Base-by-base conservation (phyloP, 192 early-diverging fungal genomes). In the Allomyces arbusculus region DNA sequence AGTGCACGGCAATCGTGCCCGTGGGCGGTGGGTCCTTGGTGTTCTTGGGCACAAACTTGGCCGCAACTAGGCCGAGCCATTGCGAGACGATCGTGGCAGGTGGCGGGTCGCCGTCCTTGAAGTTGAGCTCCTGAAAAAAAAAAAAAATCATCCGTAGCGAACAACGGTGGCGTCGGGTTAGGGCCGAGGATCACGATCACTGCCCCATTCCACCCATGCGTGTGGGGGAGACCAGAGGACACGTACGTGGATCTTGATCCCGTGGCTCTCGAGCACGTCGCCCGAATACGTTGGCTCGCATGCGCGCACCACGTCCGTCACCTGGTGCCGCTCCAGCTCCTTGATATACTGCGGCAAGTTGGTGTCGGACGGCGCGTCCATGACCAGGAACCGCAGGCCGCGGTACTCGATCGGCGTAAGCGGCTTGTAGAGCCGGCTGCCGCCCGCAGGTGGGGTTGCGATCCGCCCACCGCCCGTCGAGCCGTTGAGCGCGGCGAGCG, bases 271-370 rank as follows among this genome's bases (percentile, higher is more conserved):
- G 43, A 89, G 64, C 8, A 75, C 70, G 11, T 72, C 75, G 11
- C 73, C 80, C 23, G 77, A 68, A 72, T 91, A 91, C n/a, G 90
- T 89, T 6, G 90, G 86, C 63, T 91, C 88, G 68, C 90, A 90
- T 1, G 85, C 86, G n/a, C 90, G 79, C 19, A 91, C 87, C 14
- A 91, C 86, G 62, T 91, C 87, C 19, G 78, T 86, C 4, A 86
- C 84, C 45, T 77, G 70, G 61, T 81, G 80, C 55, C 74, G 74
- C 62, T 78, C 72, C 62, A 91, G 79, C 77, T 91, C 88, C 82
- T 80, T 70, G 24, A 82, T 62, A 65, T 91, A 91, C 16, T 83
- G 65, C n/a, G 78, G 73, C 23, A 91, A 61, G 63, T 81, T 91
- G 61, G 79, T 78, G 68, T 85, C 82, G 6, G 84, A 82, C 9